Base-by-base conservation (phyloP, 257 asterid species). In the Jaltomata sinuosa region DNA sequence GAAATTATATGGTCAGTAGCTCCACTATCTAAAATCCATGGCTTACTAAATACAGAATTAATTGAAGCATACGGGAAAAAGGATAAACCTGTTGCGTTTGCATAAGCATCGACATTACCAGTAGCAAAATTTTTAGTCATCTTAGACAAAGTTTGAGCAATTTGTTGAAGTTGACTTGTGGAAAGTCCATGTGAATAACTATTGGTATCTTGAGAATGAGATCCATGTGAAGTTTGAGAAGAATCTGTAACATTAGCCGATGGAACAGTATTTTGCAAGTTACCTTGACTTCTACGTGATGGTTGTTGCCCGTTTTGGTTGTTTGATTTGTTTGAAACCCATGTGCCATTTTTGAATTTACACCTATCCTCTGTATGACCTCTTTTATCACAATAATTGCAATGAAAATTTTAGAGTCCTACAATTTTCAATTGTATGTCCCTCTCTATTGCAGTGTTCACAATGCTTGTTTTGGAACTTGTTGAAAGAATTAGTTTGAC, bases 1-100 rank as follows among this genome's bases (percentile, higher is more conserved):
- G 8, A 84, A 42, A n/a, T 54, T 14, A 76, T 77, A 57, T 84
- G 83, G 18, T 76, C 86, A 10, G 83, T 84, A 21, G 83, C 78
- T 11, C 79, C 65, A 21, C 77, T 76, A 11, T 84, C 79, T 10
- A 84, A 72, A 59, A 84, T 54, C 79, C 52, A 84, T 14, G 21
- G 21, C 21, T 50, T 50, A 15, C 5, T 15, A 3, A 16, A 15
- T 3, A 50, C 55, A 50, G 6, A 50, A 50, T 50, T 50, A 50
- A 50, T 50, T 50, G 55, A 50, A 14, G 55, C 21, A 15, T 50
- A 15, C 15, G 55, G 55, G 55, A 4, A 16, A 50, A 15, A 15
- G 21, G 55, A 50, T 50, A 50, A 50, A 50, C 21, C 21, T 50
- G 21, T 16, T 50, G 21, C 55, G 21, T 50, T 50, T 50, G 55